These are phyloP conservation scores for Trichoderma virens DNA, from an alignment of 495 filamentous ascomycete species.

Conservation along the genomic window DNA sequence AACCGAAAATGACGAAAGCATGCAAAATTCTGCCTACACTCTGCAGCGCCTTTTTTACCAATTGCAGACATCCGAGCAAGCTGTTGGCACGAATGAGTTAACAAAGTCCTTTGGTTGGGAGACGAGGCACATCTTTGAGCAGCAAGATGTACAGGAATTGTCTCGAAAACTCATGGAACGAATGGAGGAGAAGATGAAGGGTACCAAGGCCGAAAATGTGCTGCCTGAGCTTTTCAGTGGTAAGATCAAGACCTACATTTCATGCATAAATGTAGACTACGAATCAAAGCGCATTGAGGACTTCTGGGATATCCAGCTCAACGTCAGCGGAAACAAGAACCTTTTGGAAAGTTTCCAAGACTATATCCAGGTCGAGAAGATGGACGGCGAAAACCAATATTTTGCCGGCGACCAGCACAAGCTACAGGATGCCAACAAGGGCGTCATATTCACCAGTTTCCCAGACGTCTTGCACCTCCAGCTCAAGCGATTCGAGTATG, in stretches of 20 bases:
- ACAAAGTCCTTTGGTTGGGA: conserved; percentile 98
- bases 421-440: conserved; percentile 93
- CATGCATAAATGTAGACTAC: conserved; percentile 96
- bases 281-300: conserved; percentile 92
- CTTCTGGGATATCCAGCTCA: conserved; percentile 98
- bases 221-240: conserved; percentile 87
- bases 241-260: conserved; percentile 96
- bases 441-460: conserved; percentile 93
- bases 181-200: conserved; percentile 96
- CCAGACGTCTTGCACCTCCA: conserved; percentile 93
- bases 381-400: conserved; percentile 98
- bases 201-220: conserved; percentile 87
- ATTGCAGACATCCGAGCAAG: conserved; percentile 70
- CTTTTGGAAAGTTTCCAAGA: conserved; percentile 92
- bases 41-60: conserved; percentile 92
- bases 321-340: conserved; percentile 87
- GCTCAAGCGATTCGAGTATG: conserved; percentile 96
- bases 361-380: conserved; percentile 90
- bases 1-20: conserved; percentile 71
- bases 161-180: conserved; percentile 95
- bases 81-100: conserved; percentile 86
- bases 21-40: conserved; percentile 84
- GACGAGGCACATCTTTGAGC: conserved; percentile 93
- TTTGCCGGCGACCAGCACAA: conserved; percentile 81
- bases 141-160: conserved; percentile 97